Evolutionary conservation across 352 stramenopile species (phyloP).

Genomic region (Globisporangium camurandrum): DNA sequence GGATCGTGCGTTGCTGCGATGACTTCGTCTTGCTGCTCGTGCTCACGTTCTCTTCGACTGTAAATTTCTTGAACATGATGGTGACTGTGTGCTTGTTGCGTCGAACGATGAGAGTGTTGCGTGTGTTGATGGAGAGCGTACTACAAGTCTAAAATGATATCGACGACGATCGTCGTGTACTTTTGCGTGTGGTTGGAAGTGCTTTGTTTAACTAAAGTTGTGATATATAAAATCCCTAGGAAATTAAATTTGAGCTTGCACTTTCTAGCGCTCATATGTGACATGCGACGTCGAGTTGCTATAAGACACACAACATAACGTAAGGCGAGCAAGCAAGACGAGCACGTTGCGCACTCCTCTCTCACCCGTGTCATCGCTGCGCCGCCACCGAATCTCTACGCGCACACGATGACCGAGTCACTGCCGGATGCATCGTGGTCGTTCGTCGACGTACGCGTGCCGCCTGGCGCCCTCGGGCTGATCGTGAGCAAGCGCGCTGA

Average conservation of each 20-base stretch:
- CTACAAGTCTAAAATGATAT: not conserved
- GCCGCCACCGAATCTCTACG: no score
- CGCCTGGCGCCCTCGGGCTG: slow-evolving; percentile 57
- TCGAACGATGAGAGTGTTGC: no score
- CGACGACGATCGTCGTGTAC: not conserved
- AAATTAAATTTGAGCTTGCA: no score
- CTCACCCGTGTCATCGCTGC: no score
- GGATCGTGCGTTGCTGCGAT: slow-evolving; percentile 94
- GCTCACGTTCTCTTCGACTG: slow-evolving; percentile 90
- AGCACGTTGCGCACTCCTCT: no score
- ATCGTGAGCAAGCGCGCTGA: slow-evolving; percentile 58
- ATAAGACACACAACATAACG: no score
- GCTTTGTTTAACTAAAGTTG: not conserved
- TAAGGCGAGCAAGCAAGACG: no score
- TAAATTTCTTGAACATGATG: slow-evolving; percentile 95
- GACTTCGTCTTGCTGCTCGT: slow-evolving; percentile 96
- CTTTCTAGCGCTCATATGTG: no score
- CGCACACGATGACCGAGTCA: no score
- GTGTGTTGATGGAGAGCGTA: not conserved
- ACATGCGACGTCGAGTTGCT: no score
- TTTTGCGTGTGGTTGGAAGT: not conserved
- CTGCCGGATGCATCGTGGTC: slow-evolving; percentile 14
- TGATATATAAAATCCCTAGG: no score
- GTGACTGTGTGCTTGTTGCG: not conserved
- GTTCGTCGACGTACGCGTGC: slow-evolving; percentile 60